These are phyloP conservation scores for Rusavskia elegans DNA, from an alignment of 495 filamentous ascomycete species.

Conservation along the genomic window DNA sequence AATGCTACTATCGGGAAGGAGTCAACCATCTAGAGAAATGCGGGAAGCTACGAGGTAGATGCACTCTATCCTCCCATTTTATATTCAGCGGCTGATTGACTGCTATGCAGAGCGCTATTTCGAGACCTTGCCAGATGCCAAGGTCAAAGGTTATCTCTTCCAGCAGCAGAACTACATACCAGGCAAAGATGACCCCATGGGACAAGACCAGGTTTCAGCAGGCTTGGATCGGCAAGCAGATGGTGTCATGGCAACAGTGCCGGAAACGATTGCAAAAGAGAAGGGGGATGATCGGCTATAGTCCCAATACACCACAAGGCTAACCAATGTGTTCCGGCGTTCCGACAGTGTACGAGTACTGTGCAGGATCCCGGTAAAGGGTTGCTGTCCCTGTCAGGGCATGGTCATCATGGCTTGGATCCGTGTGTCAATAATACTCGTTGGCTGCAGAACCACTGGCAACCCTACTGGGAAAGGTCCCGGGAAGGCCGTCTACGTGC, in stretches of 20 bases:
- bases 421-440: conserved; percentile 22
- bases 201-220: not conserved
- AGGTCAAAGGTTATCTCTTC: conserved; percentile 78
- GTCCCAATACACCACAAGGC: not conserved
- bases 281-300: conserved; percentile 17
- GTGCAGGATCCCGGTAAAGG: too few relatives aligned
- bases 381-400: too few relatives aligned
- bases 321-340: not conserved
- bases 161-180: conserved; percentile 78
- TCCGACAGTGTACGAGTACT: too few relatives aligned
- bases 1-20: conserved; percentile 88
- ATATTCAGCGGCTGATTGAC: not conserved
- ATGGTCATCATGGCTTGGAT: too few relatives aligned
- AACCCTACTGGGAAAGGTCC: conserved; percentile 26
- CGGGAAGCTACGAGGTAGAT: conserved; percentile 74
- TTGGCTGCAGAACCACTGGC: not conserved
- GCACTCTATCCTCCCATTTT: not conserved
- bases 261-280: not conserved
- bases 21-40: conserved; percentile 98
- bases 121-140: conserved; percentile 67
- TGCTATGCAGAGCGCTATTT: conserved; percentile 67
- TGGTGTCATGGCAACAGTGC: not conserved
- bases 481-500: conserved; percentile 27
- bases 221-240: not conserved
- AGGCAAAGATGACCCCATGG: conserved; percentile 21